Percentiles rank a stretch among this genome's conserved stretches.
These are phyloP conservation scores for Aspergillus eucalypticola DNA, from an alignment of 2,329 filamentous ascomycete species.

Conservation along the genomic window DNA sequence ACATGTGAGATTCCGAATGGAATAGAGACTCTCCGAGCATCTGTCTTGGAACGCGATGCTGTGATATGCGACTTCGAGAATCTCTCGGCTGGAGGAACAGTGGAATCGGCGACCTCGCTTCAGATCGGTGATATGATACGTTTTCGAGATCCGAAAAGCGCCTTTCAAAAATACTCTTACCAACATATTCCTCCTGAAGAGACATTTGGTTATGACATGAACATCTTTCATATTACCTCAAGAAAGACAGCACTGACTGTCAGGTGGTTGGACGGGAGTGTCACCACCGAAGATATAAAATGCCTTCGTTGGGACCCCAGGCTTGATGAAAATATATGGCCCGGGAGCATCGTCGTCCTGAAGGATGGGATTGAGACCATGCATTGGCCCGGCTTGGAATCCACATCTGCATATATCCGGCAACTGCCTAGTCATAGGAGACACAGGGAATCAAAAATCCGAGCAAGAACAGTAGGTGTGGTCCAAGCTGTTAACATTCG, in stretches of 20 bases:
- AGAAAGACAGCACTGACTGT: conserved; percentile 54
- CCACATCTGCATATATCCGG: not conserved
- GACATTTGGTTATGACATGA: conserved; percentile 59
- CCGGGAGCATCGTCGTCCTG: conserved; percentile 56
- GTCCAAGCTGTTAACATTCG: conserved; percentile 57
- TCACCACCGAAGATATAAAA: conserved; percentile 49
- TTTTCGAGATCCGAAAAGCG: conserved; percentile 55
- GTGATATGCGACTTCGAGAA: conserved; percentile 28
- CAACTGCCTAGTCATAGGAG: not conserved
- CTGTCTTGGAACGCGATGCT: conserved; percentile 18
- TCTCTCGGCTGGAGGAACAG: conserved; percentile 12
- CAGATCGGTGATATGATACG: conserved; percentile 52
- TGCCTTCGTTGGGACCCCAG: conserved; percentile 36
- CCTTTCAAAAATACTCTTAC: conserved; percentile 55
- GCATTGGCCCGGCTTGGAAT: not conserved
- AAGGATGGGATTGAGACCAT: conserved; percentile 40
- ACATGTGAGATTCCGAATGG: conserved; percentile 16
- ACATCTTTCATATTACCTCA: conserved; percentile 55
- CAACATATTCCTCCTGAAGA: conserved; percentile 48
- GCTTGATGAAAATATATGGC: conserved; percentile 57
- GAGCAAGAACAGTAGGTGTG: conserved; percentile 54
- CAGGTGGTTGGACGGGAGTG: conserved; percentile 60
- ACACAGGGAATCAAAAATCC: conserved; percentile 13
- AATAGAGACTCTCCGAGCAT: conserved; percentile 23
- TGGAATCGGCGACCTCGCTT: conserved; percentile 30